phyloP scores from a whole-genome alignment of 345 rosid genomes.

The Citrus medica region DNA sequence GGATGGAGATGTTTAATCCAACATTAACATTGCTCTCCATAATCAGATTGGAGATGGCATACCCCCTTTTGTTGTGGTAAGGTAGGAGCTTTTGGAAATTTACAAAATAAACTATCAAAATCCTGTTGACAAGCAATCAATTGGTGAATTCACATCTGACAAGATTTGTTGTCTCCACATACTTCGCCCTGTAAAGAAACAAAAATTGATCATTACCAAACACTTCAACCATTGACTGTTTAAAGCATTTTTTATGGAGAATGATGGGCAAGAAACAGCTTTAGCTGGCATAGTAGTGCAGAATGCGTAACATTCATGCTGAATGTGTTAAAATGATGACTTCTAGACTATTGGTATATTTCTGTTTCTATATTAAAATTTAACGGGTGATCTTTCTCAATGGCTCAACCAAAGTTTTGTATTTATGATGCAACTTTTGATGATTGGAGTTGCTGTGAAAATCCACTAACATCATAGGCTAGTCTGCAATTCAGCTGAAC shows the following conservation, averaged over 20 bases:
- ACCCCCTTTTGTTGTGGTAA: background rate
- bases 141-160: constrained; percentile 43
- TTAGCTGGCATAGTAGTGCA: background rate
- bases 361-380: background rate
- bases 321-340: background rate
- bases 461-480: background rate
- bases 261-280: background rate
- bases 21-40: background rate
- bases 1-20: background rate
- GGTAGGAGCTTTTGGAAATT: background rate
- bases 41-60: background rate
- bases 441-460: background rate
- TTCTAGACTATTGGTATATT: background rate
- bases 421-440: background rate
- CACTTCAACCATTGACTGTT: background rate
- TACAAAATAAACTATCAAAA: background rate
- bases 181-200: constrained; percentile 45
- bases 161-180: constrained; percentile 42
- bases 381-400: background rate
- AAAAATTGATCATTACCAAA: background rate
- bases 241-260: background rate
- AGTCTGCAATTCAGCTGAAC: background rate
- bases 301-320: background rate
- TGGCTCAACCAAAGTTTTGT: background rate
- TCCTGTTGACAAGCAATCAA: background rate